Base-by-base conservation (phyloP, 805 yeast species). In the Candida boleticola region DNA sequence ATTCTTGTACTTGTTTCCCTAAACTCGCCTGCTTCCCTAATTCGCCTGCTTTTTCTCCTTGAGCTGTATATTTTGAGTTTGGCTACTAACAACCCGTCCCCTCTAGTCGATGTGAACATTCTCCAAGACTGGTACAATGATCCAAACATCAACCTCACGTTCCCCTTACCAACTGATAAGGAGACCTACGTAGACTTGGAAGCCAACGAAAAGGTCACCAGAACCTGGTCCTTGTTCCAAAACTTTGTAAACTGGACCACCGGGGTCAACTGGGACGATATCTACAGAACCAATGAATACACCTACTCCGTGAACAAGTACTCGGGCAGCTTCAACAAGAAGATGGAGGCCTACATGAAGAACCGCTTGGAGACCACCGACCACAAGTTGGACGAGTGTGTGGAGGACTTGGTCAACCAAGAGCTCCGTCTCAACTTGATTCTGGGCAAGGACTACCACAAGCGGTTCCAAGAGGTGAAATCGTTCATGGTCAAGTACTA, bases 121-220 rank as follows among this genome's bases (percentile, higher is more conserved):
- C 56, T 69, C 27, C 66, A 66, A 7, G 57, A 64, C 50, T 63
- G 68, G 0, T 51, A 59, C 14, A 37, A 47, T 1, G 30, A 48
- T 2, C 73, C 73, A 16, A 53, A 53, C 34, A 54, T 70, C 21
- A 61, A 54, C 4, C 54, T 68, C 9, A 47, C 63, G 9, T 66
- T 68, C 43, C 75, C 75, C 1, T 53, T 69, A 17, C 74, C 75
- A 4, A 57, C 57, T 10, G 71, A 66, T 46, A 46, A 57, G 29
- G 64, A 60, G 7, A 53, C 66, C 2, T 57, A 56, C 36, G 51
- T 67, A 20, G 48, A 54, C 13, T 40, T 64, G 10, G 58, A 56
- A 5, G 63, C 56, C 11, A 67, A 67, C 49, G 60, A 57, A 27
- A 55, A 60, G 22, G 50, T 57, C 4, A 41, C 49, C 22, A 48